Evolutionary conservation across 805 yeast species (phyloP).

Genomic region (Metschnikowia borealis): DNA sequence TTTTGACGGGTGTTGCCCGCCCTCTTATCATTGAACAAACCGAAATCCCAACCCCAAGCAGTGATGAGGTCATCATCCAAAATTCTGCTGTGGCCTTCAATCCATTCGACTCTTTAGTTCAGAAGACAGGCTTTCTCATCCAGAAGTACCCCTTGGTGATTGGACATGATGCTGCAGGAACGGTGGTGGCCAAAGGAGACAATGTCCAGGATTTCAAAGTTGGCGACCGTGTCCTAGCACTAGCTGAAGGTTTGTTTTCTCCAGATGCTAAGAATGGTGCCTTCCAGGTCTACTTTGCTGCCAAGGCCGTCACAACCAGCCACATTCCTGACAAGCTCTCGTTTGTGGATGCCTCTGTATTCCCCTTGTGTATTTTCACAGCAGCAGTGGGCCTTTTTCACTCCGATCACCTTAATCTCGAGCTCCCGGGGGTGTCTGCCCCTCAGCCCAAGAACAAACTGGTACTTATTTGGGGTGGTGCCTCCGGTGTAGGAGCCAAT

Average conservation of each 20-base stretch:
- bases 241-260: conserved; percentile 10
- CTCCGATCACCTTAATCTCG: conserved; percentile 6
- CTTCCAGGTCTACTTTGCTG: conserved; percentile 10
- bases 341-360: conserved; percentile 8
- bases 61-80: conserved; percentile 9
- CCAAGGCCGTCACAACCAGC: conserved; percentile 3
- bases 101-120: conserved; percentile 7
- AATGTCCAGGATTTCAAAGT: neutral
- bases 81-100: conserved; percentile 9
- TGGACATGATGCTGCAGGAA: conserved; percentile 11
- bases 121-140: conserved; percentile 7
- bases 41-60: conserved; percentile 4
- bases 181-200: conserved; percentile 7
- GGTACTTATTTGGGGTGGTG: conserved; percentile 13
- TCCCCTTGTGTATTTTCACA: conserved; percentile 8
- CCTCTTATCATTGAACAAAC: neutral
- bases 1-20: neutral
- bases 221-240: conserved; percentile 11
- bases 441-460: conserved; percentile 4
- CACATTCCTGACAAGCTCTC: conserved; percentile 7
- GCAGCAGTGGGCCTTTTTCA: conserved; percentile 8
- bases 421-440: conserved; percentile 1
- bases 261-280: conserved; percentile 12
- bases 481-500: conserved; percentile 11
- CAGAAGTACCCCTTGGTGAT: conserved; percentile 7